Evolutionary conservation across 805 yeast species (phyloP), one percentile per base, ranked within the genome.

Genomic region (Sugiyamaella floridensis): DNA sequence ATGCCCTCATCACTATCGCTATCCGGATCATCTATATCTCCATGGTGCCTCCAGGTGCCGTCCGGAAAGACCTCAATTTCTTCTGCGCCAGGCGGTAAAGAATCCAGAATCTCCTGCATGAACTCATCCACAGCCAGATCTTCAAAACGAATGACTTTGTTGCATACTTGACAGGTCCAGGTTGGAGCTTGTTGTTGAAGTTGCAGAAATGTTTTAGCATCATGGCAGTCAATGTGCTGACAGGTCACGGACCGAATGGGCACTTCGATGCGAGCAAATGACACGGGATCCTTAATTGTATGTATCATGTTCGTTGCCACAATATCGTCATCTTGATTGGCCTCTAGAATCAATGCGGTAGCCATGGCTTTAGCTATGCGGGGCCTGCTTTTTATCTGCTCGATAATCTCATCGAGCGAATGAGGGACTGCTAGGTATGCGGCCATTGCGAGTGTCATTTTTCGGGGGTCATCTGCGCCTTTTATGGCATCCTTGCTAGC

Each of bases 141-240:
- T 14, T 76, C 76, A 14, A 82, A 70, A 1, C 72, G 68, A 2
- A 88, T 69, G 2, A 63, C 63, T 4, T 68, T 71, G 55, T 78
- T 78, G 65, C 99, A 93, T 2, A 88, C 76, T 0, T 97, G 97
- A 63, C 99, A 93, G 49, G 71, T 71, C 97, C 97, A 92, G 0
- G 86, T 79, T 0, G 96, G 85, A 0, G 86, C 80, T 63, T 85
- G 92, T 51, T 75, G 74, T 65, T 92, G 98, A 44, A 89, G 74
- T 61, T 81, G 79, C 9, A 93, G 60, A 63, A 79, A 93, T 44
- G 86, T 79, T 37, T 75, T 66, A 0, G 87, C 90, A 68, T 93
- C 99, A 66, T 90, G 88, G 64, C 98, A 90, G 61, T 86, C 92
- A 14, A 89, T 70, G 68, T 93, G 99, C 37, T 76, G 71, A 69